These are phyloP conservation scores for Xerocomus brunneocitrinus DNA, from an alignment of 768 basidiomycete genomes.

Conservation along the genomic window DNA sequence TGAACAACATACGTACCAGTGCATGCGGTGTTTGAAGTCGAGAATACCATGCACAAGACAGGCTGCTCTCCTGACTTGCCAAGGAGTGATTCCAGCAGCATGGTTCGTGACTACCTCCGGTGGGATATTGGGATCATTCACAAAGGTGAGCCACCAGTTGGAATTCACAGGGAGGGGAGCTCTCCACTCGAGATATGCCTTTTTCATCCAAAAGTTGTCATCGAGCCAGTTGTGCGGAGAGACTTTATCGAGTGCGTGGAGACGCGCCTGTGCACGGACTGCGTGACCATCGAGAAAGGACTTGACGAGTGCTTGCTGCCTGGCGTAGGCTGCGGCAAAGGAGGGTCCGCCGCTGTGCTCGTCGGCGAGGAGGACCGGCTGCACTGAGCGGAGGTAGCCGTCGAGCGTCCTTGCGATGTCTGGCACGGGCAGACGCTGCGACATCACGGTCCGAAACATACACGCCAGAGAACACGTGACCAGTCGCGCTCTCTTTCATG, in stretches of 20 bases:
- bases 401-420: conserved; percentile 69
- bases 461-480: conserved; percentile 5
- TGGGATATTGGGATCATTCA: conserved; percentile 67
- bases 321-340: conserved; percentile 30
- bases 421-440: conserved; percentile 56
- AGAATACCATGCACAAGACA: conserved; percentile 73
- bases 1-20: conserved; percentile 44
- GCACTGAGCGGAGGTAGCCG: conserved; percentile 71
- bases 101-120: conserved; percentile 23
- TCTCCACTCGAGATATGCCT: conserved; percentile 86
- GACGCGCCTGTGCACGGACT: conserved; percentile 20
- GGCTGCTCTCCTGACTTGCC: conserved; percentile 84
- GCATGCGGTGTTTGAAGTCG: conserved; percentile 64
- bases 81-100: conserved; percentile 51
- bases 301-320: conserved; percentile 20
- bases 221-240: conserved; percentile 93
- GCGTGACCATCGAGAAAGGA: conserved; percentile 10
- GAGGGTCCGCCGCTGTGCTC: conserved; percentile 52
- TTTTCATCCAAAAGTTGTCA: conserved; percentile 88
- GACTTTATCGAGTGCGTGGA: conserved; percentile 66
- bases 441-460: conserved; percentile 22
- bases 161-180: conserved; percentile 83
- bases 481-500: conserved; percentile 14
- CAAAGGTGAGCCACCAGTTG: conserved; percentile 93
- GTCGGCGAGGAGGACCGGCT: conserved; percentile 76